These are phyloP conservation scores for Ostreobium quekettii DNA, from an alignment of 139 green algal species.

Conservation along the genomic window DNA sequence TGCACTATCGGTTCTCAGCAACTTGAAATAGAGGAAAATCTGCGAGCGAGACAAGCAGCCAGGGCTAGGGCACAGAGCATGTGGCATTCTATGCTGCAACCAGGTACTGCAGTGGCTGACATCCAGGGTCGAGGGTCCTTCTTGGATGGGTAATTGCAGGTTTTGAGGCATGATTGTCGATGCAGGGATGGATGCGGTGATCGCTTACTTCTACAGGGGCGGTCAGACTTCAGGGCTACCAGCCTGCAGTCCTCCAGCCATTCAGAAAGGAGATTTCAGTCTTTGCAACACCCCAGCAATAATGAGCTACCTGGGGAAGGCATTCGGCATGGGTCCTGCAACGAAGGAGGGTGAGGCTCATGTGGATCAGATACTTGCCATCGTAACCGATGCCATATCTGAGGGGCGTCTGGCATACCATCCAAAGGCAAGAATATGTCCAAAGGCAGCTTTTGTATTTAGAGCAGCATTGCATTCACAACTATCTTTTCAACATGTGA, in stretches of 20 bases:
- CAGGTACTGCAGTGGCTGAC: too few relatives aligned
- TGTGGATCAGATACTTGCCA: slow-evolving; percentile 31
- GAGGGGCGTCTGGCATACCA: slow-evolving; percentile 37
- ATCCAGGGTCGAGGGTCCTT: too few relatives aligned
- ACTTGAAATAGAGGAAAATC: too few relatives aligned
- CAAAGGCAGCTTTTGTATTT: too few relatives aligned
- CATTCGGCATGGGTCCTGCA: background rate
- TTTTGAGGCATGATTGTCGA: too few relatives aligned
- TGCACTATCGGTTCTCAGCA: too few relatives aligned
- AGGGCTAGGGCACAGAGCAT: too few relatives aligned
- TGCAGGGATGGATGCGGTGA: slow-evolving; percentile 26
- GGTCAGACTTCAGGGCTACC: slow-evolving; percentile 29
- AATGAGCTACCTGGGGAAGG: slow-evolving; percentile 1
- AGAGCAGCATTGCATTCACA: too few relatives aligned
- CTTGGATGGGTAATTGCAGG: too few relatives aligned
- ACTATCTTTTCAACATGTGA: background rate
- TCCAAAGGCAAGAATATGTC: slow-evolving; percentile 30
- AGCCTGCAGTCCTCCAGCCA: slow-evolving; percentile 23
- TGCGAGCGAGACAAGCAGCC: too few relatives aligned
- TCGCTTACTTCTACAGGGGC: slow-evolving; percentile 30
- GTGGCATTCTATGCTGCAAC: too few relatives aligned
- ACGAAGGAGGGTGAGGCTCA: slow-evolving; percentile 14
- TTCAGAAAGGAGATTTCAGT: slow-evolving; percentile 28
- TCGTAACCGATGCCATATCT: slow-evolving; percentile 33
- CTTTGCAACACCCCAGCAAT: slow-evolving; percentile 7